Conservation (phyloP, 2,329 filamentous ascomycete genomes). For the Fusarium newnesense region DNA sequence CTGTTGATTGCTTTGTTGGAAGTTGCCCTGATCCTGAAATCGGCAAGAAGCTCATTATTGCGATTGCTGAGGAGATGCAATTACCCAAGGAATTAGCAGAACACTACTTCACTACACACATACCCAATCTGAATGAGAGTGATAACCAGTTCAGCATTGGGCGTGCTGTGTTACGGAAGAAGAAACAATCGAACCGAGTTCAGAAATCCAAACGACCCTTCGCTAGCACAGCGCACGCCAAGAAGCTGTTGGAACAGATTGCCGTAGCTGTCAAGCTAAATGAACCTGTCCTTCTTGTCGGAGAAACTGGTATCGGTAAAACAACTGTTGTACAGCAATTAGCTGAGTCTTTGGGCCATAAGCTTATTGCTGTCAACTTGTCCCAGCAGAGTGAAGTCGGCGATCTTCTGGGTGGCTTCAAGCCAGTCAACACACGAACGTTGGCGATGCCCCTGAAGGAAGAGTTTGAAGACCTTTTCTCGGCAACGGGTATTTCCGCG, state of each 20-base stretch:
- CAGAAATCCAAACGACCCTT: slow-evolving; percentile 74
- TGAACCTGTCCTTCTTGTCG: slow-evolving; percentile 95
- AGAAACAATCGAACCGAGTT: slow-evolving; percentile 59
- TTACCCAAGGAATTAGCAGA: slow-evolving; percentile 84
- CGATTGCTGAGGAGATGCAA: slow-evolving; percentile 87
- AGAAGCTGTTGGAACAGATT: slow-evolving; percentile 87
- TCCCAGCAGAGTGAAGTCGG: slow-evolving; percentile 98
- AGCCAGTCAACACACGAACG: slow-evolving; percentile 90
- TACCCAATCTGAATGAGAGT: slow-evolving; percentile 74
- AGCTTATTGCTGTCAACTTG: slow-evolving; percentile 91
- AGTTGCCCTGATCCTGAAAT: slow-evolving; percentile 75
- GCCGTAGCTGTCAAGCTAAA: slow-evolving; percentile 81
- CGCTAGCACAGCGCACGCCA: slow-evolving; percentile 87
- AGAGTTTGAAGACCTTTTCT: slow-evolving; percentile 91
- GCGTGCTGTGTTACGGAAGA: slow-evolving; percentile 70
- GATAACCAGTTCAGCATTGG: slow-evolving; percentile 71
- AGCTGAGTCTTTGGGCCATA: slow-evolving; percentile 83
- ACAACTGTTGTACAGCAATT: slow-evolving; percentile 96
- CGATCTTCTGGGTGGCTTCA: slow-evolving; percentile 96
- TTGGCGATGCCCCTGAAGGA: slow-evolving; percentile 91
- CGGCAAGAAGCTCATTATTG: slow-evolving; percentile 68
- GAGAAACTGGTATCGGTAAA: slow-evolving; percentile 98
- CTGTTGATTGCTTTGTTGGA: slow-evolving; percentile 90
- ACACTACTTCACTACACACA: slow-evolving; percentile 78
- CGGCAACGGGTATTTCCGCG: slow-evolving; percentile 83